phyloP scores from a whole-genome alignment of 2,329 filamentous ascomycete genomes.

The Fusarium sp. region DNA sequence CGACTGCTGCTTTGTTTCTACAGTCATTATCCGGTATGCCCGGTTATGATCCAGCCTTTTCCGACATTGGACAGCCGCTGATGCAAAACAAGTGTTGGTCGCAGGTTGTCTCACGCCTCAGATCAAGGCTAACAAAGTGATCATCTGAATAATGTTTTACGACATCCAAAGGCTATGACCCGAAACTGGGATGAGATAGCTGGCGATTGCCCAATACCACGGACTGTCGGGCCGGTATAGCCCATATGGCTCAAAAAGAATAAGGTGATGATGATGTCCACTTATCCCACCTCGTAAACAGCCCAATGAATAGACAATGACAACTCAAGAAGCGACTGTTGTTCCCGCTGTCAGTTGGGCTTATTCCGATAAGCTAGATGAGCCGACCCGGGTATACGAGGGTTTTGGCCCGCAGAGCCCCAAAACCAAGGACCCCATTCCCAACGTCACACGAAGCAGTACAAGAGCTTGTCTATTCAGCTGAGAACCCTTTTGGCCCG shows the following conservation, averaged over 20 bases:
- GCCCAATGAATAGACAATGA: neutral
- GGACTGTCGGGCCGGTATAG: neutral
- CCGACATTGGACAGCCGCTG: too few species aligned
- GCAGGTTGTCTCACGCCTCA: neutral
- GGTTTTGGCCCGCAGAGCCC: slow-evolving; percentile 6
- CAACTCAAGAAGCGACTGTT: too few species aligned
- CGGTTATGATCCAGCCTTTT: too few species aligned
- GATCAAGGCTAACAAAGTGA: neutral
- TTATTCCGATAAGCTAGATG: too few species aligned
- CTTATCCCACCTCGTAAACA: neutral
- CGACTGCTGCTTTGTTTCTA: accelerated
- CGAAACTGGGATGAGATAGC: neutral
- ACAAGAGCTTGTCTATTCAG: neutral
- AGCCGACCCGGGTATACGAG: neutral
- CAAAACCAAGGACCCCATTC: neutral
- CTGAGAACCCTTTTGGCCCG: neutral
- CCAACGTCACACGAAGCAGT: neutral
- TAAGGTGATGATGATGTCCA: neutral
- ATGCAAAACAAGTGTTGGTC: neutral
- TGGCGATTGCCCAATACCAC: neutral
- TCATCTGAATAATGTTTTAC: neutral
- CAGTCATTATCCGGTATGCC: accelerated
- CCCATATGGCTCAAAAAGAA: neutral
- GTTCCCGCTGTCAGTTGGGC: too few species aligned
- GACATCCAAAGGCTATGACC: neutral